Evolutionary conservation across 495 filamentous ascomycete genomes (phyloP).

Genomic region (Hypoxylon rickii): DNA sequence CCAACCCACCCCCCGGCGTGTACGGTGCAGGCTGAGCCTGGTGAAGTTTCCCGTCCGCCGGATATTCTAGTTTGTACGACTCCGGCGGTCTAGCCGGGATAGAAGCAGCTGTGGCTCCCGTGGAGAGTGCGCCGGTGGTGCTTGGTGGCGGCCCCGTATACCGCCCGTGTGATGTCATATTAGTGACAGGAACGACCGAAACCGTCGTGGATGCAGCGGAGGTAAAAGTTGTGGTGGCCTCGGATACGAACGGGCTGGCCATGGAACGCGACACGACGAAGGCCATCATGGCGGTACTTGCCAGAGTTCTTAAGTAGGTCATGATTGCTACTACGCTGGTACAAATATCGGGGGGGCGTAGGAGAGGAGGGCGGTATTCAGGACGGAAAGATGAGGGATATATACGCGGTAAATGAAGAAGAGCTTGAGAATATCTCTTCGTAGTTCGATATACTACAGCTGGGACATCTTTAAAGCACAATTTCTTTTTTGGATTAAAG

Average conservation of each 20-base stretch:
- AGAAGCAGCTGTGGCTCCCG: constrained; percentile 50
- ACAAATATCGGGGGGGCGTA: not conserved
- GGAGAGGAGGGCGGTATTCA: not conserved
- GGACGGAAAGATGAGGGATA: too few species aligned
- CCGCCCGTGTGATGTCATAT: constrained; percentile 57
- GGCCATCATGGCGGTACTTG: constrained; percentile 27
- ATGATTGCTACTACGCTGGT: constrained; percentile 17
- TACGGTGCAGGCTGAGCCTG: constrained; percentile 71
- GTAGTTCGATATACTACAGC: too few species aligned
- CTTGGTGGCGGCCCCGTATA: constrained; percentile 63
- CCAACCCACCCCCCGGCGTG: constrained; percentile 73
- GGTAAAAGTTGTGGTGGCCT: constrained; percentile 42
- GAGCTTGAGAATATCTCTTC: too few species aligned
- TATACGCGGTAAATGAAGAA: too few species aligned
- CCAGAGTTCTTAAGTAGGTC: constrained; percentile 18
- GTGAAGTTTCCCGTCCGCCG: constrained; percentile 69
- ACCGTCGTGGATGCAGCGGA: constrained; percentile 30
- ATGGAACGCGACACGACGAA: constrained; percentile 22
- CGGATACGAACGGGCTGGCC: constrained; percentile 44
- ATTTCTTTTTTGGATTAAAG: too few species aligned
- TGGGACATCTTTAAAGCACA: too few species aligned
- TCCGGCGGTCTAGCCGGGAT: constrained; percentile 54
- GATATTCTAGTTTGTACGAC: constrained; percentile 64
- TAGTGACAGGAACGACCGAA: constrained; percentile 36
- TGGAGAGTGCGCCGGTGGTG: constrained; percentile 62